Evolutionary conservation across 1,139 yeast genomes (phyloP), one percentile per base, ranked within the genome.

Genomic region (Saccharomycopsis hybrid): DNA sequence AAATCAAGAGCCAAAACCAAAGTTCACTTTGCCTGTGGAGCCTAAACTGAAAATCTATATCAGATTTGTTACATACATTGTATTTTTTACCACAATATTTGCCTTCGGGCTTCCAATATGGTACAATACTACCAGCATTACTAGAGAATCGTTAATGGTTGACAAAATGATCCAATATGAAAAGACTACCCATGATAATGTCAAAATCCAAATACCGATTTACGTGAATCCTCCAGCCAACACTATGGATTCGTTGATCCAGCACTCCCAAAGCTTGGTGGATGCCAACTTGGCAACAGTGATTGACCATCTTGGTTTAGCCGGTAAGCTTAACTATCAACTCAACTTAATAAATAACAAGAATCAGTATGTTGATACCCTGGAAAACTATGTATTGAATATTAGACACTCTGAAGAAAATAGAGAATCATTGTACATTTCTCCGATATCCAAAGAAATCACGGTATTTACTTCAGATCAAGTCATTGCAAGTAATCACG

Each of bases 101-200:
- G 55, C 67, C 7, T 60, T 81, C 24, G 90, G 89, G 2, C 60
- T 74, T 28, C 90, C 92, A 3, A 64, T 82, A 57, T 83, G 85
- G 77, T 60, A 67, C 39, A 55, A 59, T 35, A 82, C 92, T n/a
- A 82, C 90, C 9, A 65, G 78, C 3, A 76, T 82, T 24, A 73
- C 80, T 57, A 68, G 89, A 49, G 86, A 87, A 1, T 72, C 73
- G 33, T 67, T 84, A 45, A 85, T 86, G 13, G 61, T 67, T 13
- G 67, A 65, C 2, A 67, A 69, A 46, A 73, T 82, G 53, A 63
- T 67, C 48, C 55, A 57, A 7, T 65, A 68, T 52, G 66, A 68
- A 41, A 49, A 55, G 30, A 53, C 58, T 41, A 60, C 75, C 39
- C 52, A 60, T 30, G 49, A 62, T 13, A 59, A 64, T 3, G 56